Base-by-base conservation (phyloP, 2,329 filamentous ascomycete species). In the Passalora sequoiae region DNA sequence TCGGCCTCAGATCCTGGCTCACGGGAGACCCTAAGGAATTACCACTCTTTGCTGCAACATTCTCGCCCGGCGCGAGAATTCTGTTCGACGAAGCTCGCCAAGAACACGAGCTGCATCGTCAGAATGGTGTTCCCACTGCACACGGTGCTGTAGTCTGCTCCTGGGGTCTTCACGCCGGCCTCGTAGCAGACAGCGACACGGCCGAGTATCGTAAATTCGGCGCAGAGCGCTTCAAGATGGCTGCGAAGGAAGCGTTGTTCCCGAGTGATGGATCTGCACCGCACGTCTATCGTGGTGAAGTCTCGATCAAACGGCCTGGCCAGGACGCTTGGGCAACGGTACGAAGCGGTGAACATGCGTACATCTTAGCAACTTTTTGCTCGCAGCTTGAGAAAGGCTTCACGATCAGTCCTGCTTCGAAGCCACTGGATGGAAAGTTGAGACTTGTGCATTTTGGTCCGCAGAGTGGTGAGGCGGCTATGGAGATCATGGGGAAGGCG, bases 131-230 rank as follows among this genome's bases (percentile, higher is more conserved):
- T 1, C 61, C 62, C 1, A 56, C 56, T 1, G 57, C 76, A 2
- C 77, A 84, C 57, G 89, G 88, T 19, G 84, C 84, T 17, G 87
- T 96, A 16, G 89, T 97, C 2, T 83, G 83, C 32, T 92, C 85
- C 63, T 94, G 94, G 76, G 91, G 86, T 15, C 80, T 97, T 59
- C 91, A 97, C 60, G 86, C 89, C 21, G 81, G 83, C 30, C 75
- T 97, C 3, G 88, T 97, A 16, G 89, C 86, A 56, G 89, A 96
- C 68, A 92, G 86, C 64, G 91, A 97, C 64, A 94, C 89, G 0
- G 71, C 78, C 0, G 83, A 80, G 52, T 91, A 91, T 65, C 83
- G 91, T 49, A 77, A 79, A 53, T 82, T 84, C 58, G 91, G 91
- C 9, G 73, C 74, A 22, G 78, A 84, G 60, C 77, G 91, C 15